A percentile compares a stretch with the other conserved stretches of the same genome.
These are phyloP conservation scores for Seminavis robusta DNA, from an alignment of 108 stramenopile species.

Conservation along the genomic window DNA sequence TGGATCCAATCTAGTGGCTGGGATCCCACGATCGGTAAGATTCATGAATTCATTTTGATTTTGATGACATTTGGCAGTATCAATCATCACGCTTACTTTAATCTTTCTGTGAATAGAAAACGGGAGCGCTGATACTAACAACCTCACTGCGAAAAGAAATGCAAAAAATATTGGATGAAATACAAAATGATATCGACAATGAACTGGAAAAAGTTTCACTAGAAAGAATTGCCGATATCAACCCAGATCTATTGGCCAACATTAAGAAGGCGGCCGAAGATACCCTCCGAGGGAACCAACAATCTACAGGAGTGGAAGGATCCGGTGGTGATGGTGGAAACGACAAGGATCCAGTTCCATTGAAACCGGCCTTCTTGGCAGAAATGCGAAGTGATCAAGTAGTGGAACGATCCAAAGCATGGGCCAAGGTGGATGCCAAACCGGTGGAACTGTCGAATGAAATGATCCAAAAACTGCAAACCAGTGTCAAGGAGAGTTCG, in stretches of 20 bases:
- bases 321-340: neutral
- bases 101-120: slow-evolving; percentile 15
- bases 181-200: slow-evolving; percentile 62
- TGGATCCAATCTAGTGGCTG: slow-evolving; percentile 20
- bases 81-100: neutral
- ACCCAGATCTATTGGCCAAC: slow-evolving; percentile 63
- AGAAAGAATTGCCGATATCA: slow-evolving; percentile 79
- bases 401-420: slow-evolving; percentile 41
- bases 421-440: slow-evolving; percentile 62
- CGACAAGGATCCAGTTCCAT: neutral
- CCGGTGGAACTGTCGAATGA: slow-evolving; percentile 52
- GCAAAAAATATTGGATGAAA: slow-evolving; percentile 78
- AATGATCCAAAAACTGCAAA: slow-evolving; percentile 47
- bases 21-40: slow-evolving; percentile 40
- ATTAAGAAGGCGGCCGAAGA: slow-evolving; percentile 69
- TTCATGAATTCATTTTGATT: no score
- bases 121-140: slow-evolving; percentile 53
- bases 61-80: neutral
- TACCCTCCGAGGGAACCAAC: slow-evolving; percentile 5
- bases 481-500: slow-evolving; percentile 39
- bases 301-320: slow-evolving; percentile 1
- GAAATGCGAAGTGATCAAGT: slow-evolving; percentile 36
- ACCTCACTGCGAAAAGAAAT: slow-evolving; percentile 59
- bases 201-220: slow-evolving; percentile 84
- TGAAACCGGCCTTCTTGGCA: slow-evolving; percentile 17